phyloP scores from a whole-genome alignment of 768 basidiomycete genomes.

The Boletus patriciae region DNA sequence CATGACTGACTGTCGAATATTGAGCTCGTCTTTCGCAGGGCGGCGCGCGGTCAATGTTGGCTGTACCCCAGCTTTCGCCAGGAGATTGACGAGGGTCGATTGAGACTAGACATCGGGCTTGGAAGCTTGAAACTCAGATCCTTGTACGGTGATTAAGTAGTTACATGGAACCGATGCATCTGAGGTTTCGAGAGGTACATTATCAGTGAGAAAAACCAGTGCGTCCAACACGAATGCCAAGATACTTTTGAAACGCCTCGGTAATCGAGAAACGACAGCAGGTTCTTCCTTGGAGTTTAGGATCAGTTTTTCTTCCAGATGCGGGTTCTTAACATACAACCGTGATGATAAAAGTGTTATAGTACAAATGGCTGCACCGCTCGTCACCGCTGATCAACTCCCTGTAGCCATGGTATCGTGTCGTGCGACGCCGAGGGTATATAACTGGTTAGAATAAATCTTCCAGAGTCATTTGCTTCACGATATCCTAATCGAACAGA shows the following conservation, averaged over 20 bases:
- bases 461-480: conserved; percentile 98
- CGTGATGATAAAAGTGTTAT: conserved; percentile 18
- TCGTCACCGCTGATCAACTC: conserved; percentile 8
- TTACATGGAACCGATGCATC: neutral
- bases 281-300: conserved; percentile 1
- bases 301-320: conserved; percentile 4
- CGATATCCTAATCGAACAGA: conserved; percentile 70
- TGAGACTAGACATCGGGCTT: neutral
- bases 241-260: neutral
- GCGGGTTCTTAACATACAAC: conserved; percentile 20
- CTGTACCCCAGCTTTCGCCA: neutral
- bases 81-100: neutral
- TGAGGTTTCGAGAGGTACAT: neutral
- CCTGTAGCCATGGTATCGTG: conserved; percentile 21
- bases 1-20: too few relatives aligned
- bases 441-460: conserved; percentile 66
- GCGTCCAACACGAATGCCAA: neutral
- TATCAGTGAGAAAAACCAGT: neutral
- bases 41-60: too few relatives aligned
- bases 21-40: too few relatives aligned
- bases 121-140: neutral
- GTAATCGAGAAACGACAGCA: neutral
- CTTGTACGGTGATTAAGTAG: neutral
- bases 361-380: conserved; percentile 24
- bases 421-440: conserved; percentile 22